Base-by-base conservation (phyloP, 2,329 filamentous ascomycete species). In the Pleurostoma richardsiae region DNA sequence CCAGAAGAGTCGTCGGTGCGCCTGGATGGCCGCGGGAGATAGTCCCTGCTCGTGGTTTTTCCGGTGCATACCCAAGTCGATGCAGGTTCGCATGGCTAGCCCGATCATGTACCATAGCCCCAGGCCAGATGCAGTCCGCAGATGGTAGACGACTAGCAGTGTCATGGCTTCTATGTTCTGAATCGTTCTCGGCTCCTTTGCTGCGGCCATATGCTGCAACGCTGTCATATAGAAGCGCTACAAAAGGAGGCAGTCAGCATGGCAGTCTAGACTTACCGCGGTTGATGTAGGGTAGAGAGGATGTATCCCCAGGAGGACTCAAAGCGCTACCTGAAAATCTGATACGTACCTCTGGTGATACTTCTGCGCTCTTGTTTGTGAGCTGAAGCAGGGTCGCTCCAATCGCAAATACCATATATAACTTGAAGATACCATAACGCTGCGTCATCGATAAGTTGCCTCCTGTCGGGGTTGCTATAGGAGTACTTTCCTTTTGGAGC, bases 51-150 rank as follows among this genome's bases (percentile, higher is more conserved):
- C 71, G 47, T 72, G 68, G 39, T 70, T 68, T 46, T 69, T 72
- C 41, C 71, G 64, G 49, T 78, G 74, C 29, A 77, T 61, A 4
- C 74, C 74, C 3, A 78, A 62, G 47, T 77, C 74, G 42, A 77
- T 74, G 45, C 71, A 72, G 6, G 71, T 77, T 39, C 73, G 68
- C 71, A 77, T 77, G 3, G 74, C 73, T 19, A 77, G 63, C 10
- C 74, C 74, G 39, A 76, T 72, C 67, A 77, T 73, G 53, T 77
- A 77, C 74, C 73, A 78, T 42, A 77, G 65, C 6, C 72, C 74
- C 48, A 72, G 71, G 30, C 71, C 73, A 1, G 73, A 74, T 7
- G 71, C 67, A 2, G 71, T 74, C 6, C 74, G 67, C 3, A 78
- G 61, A 53, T 77, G 74, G 51, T 76, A 77, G 4, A 77, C 59